Evolutionary conservation across 2,329 filamentous ascomycete genomes (phyloP).

Genomic region (Monilinia laxa): DNA sequence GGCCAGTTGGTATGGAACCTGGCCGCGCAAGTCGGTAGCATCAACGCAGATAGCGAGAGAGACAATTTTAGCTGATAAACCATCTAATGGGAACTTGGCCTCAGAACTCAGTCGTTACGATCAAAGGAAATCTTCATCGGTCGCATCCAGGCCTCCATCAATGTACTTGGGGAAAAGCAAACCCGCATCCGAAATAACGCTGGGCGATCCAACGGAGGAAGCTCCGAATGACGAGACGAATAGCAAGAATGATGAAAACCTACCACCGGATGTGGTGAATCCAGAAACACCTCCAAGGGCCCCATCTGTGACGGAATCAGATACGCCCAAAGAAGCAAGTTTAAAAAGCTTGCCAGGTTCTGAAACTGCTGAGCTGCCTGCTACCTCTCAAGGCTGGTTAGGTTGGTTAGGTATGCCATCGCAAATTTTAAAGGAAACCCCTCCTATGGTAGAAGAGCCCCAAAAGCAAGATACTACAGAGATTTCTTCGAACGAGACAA

Average conservation of each 20-base stretch:
- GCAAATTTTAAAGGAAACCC: conserved; percentile 20
- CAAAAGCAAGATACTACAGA: conserved; percentile 17
- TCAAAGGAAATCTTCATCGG: conserved; percentile 30
- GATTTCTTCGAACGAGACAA: conserved; percentile 8
- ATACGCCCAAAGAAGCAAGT: conserved; percentile 15
- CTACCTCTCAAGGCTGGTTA: conserved; percentile 52
- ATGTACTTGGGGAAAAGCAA: conserved; percentile 41
- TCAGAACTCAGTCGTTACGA: conserved; percentile 38
- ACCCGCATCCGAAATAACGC: conserved; percentile 39
- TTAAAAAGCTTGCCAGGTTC: conserved; percentile 2
- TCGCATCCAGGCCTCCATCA: conserved; percentile 35
- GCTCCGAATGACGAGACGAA: conserved; percentile 20
- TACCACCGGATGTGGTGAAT: conserved; percentile 6
- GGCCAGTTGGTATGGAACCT: conserved; percentile 61
- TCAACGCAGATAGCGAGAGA: conserved; percentile 62
- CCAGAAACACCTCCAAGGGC: conserved; percentile 15
- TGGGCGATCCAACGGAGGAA: conserved; percentile 30
- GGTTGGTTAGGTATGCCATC: conserved; percentile 50
- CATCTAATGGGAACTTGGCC: conserved; percentile 33
- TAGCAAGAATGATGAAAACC: conserved; percentile 22
- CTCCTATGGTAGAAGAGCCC: conserved; percentile 17
- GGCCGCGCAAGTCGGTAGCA: conserved; percentile 54
- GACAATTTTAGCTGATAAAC: conserved; percentile 54
- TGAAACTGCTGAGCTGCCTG: conserved; percentile 27
- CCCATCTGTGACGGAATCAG: conserved; percentile 10